phyloP scores from a whole-genome alignment of 164 flowering plant genomes.

The Tetracentron sinense region DNA sequence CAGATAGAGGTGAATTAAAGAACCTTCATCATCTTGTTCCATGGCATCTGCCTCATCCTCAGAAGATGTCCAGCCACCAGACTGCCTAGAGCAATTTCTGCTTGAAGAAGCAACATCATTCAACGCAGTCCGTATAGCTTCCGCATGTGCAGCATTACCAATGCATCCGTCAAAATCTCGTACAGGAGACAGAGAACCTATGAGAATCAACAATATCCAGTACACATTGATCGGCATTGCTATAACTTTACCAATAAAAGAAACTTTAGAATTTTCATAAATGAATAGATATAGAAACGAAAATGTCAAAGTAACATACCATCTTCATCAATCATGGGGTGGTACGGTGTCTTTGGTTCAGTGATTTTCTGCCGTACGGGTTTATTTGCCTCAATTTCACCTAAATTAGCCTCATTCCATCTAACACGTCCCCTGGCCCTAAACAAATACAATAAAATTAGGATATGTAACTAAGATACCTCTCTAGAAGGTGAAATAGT shows the following conservation, averaged over 20 bases:
- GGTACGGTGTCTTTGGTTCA: conserved; percentile 99
- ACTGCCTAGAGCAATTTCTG: conserved; percentile 17
- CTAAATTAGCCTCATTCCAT: conserved; percentile 92
- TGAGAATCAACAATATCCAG: conserved; percentile 13
- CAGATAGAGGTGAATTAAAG: conserved; percentile 2
- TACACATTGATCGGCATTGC: background rate
- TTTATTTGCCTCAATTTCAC: conserved; percentile 85
- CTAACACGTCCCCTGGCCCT: conserved; percentile 56
- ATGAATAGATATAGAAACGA: too few relatives aligned
- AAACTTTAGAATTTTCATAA: too few relatives aligned
- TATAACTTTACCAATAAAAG: too few relatives aligned
- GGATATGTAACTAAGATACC: background rate
- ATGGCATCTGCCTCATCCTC: conserved; percentile 88
- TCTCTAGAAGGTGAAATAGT: too few relatives aligned
- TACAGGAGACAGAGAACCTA: conserved; percentile 69
- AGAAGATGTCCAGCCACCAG: conserved; percentile 83
- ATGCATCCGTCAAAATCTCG: conserved; percentile 43
- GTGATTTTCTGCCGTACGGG: conserved; percentile 98
- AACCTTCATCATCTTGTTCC: conserved; percentile 79
- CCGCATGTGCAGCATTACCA: conserved; percentile 54
- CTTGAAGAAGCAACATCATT: conserved; percentile 79
- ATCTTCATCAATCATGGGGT: conserved; percentile 81
- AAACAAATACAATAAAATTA: conserved; percentile 2
- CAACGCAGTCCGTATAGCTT: conserved; percentile 69
- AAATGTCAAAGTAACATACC: conserved; percentile 31